Evolutionary conservation across 768 basidiomycete species (phyloP).

Genomic region (Mycena rebaudengoi): DNA sequence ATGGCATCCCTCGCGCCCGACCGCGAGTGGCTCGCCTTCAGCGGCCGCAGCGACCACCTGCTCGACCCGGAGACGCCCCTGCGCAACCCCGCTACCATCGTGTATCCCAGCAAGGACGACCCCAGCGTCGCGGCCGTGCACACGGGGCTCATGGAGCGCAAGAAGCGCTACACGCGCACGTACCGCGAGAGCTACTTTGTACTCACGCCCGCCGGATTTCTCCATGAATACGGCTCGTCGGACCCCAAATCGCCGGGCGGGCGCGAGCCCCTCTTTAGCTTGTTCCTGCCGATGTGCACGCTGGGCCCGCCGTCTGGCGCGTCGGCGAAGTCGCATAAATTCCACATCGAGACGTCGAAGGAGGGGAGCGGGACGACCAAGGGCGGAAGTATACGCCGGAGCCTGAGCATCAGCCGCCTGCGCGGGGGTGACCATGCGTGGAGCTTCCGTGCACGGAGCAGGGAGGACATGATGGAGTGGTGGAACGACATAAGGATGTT

Average conservation of each 20-base stretch:
- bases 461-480: conserved; percentile 99
- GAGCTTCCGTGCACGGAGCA: conserved; percentile 88
- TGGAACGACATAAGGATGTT: conserved; percentile 98
- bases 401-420: conserved; percentile 39
- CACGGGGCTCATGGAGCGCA: conserved; percentile 90
- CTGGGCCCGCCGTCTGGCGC: conserved; percentile 87
- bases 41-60: conserved; percentile 93
- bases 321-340: conserved; percentile 85
- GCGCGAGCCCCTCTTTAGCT: conserved; percentile 74
- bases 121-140: conserved; percentile 87
- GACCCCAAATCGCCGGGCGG: conserved; percentile 67
- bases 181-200: conserved; percentile 91
- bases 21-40: conserved; percentile 95
- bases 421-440: conserved; percentile 70
- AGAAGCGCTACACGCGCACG: conserved; percentile 91
- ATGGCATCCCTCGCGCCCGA: conserved; percentile 87
- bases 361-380: conserved; percentile 78
- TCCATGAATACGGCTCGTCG: conserved; percentile 88
- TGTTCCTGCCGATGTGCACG: conserved; percentile 96
- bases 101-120: conserved; percentile 93
- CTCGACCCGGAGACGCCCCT: conserved; percentile 97
- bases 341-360: conserved; percentile 94
- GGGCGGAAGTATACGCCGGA: conserved; percentile 57
- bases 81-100: conserved; percentile 76
- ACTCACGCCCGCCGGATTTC: conserved; percentile 94